Conservation (phyloP, 2,329 filamentous ascomycete species). For the Alternaria tenuissima region DNA sequence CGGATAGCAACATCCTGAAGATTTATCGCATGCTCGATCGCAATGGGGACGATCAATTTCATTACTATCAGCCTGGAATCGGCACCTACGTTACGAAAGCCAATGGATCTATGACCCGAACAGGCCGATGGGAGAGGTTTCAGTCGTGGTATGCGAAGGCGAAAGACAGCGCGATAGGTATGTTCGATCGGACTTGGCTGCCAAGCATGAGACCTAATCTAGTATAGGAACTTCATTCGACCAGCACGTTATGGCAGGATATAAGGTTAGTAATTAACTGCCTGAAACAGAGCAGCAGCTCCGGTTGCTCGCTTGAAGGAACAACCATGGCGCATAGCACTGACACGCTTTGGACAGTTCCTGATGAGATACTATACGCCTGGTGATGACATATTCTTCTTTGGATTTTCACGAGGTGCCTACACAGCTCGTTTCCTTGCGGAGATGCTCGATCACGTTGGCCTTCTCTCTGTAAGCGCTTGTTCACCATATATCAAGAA, state of each 20-base stretch:
- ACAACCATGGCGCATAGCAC: background rate
- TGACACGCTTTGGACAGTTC: slow-evolving; percentile 41
- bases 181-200: background rate
- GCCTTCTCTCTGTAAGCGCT: slow-evolving; percentile 66
- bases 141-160: slow-evolving; percentile 75
- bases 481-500: background rate
- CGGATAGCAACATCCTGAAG: slow-evolving; percentile 65
- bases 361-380: slow-evolving; percentile 60
- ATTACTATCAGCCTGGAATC: slow-evolving; percentile 63
- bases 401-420: slow-evolving; percentile 60
- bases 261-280: slow-evolving; percentile 64
- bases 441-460: slow-evolving; percentile 86
- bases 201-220: slow-evolving; percentile 6
- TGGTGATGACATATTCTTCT: slow-evolving; percentile 59
- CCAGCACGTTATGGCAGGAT: slow-evolving; percentile 83
- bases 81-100: slow-evolving; percentile 71
- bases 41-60: slow-evolving; percentile 65
- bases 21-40: slow-evolving; percentile 75
- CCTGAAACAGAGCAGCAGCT: background rate
- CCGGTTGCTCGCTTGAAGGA: background rate
- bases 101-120: slow-evolving; percentile 63
- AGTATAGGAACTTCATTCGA: slow-evolving; percentile 74
- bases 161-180: slow-evolving; percentile 75
- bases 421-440: slow-evolving; percentile 66
- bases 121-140: slow-evolving; percentile 63